Percentiles rank a stretch among this genome's conserved stretches.
Conservation (phyloP, 2,329 filamentous ascomycete genomes). For the Trichoderma sp. region DNA sequence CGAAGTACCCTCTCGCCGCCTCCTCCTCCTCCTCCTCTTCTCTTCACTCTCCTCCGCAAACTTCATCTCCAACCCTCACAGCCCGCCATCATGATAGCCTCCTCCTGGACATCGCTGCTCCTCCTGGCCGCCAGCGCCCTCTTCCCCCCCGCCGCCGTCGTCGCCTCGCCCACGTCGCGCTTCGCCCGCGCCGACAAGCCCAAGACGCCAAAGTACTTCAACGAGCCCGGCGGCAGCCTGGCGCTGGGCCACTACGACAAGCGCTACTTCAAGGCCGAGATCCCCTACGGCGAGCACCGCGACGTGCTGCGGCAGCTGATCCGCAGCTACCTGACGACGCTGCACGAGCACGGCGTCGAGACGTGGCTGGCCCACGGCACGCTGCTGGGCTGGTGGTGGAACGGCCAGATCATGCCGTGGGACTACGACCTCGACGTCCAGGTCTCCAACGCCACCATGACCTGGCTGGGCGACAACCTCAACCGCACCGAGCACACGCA, state of each 20-base stretch:
- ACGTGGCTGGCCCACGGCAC: slow-evolving; percentile 89
- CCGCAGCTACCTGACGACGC: slow-evolving; percentile 71
- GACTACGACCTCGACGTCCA: slow-evolving; percentile 85
- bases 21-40: not conserved
- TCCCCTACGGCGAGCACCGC: slow-evolving; percentile 68
- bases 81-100: slow-evolving; percentile 18
- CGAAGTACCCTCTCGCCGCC: not conserved
- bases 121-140: slow-evolving; percentile 5
- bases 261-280: slow-evolving; percentile 66
- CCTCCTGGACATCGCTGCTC: slow-evolving; percentile 24
- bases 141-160: not conserved
- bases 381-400: slow-evolving; percentile 89
- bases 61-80: not conserved
- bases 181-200: not conserved
- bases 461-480: slow-evolving; percentile 63
- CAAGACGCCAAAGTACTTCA: slow-evolving; percentile 60
- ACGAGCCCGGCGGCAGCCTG: slow-evolving; percentile 62
- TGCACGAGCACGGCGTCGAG: slow-evolving; percentile 66
- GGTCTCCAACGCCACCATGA: slow-evolving; percentile 67
- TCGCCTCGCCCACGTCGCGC: slow-evolving; percentile 15
- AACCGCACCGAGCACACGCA: slow-evolving; percentile 71
- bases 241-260: slow-evolving; percentile 72
- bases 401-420: slow-evolving; percentile 75
- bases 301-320: slow-evolving; percentile 69
- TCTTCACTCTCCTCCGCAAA: not conserved